Percentiles rank a stretch among this genome's conserved stretches.
Evolutionary conservation across 768 basidiomycete genomes (phyloP).

Genomic region (Boletus vinaceobasis): DNA sequence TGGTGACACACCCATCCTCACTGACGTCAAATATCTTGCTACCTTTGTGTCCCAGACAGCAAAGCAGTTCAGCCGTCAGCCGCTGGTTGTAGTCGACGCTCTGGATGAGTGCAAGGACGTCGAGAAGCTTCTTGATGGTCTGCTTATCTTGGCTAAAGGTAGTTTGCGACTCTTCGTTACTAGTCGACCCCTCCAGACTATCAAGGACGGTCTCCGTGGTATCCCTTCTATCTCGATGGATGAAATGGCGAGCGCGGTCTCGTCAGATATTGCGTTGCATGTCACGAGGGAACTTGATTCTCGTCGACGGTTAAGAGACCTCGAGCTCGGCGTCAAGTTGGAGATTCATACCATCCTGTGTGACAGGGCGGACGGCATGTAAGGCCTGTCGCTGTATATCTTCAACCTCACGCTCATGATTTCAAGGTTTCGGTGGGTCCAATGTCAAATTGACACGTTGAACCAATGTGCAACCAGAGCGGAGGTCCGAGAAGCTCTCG

Average conservation of each 20-base stretch:
- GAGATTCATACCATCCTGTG: constrained; percentile 7
- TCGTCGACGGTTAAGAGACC: constrained; percentile 4
- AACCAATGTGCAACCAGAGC: constrained; percentile 3
- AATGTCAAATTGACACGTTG: constrained; percentile 6
- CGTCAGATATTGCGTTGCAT: constrained; percentile 13
- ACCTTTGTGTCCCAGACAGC: neutral
- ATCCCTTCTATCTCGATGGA: constrained; percentile 11
- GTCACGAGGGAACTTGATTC: neutral
- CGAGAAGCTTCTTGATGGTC: constrained; percentile 7
- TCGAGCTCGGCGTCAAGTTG: constrained; percentile 4
- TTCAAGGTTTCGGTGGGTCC: constrained; percentile 22
- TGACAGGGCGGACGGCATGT: constrained; percentile 20
- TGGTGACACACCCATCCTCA: neutral
- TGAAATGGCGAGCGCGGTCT: neutral
- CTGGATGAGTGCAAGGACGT: constrained; percentile 18
- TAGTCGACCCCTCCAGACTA: constrained; percentile 13
- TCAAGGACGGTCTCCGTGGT: constrained; percentile 1
- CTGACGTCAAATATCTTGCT: neutral
- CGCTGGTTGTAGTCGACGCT: constrained; percentile 17
- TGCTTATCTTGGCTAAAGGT: neutral
- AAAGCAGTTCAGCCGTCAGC: neutral
- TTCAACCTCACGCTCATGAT: neutral
- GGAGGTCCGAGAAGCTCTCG: constrained; percentile 13
- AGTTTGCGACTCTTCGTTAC: constrained; percentile 14
- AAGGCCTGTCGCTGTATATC: neutral